Base-by-base conservation (phyloP, 1,284 basidiomycete genomes). In the Gomphus sp. region DNA sequence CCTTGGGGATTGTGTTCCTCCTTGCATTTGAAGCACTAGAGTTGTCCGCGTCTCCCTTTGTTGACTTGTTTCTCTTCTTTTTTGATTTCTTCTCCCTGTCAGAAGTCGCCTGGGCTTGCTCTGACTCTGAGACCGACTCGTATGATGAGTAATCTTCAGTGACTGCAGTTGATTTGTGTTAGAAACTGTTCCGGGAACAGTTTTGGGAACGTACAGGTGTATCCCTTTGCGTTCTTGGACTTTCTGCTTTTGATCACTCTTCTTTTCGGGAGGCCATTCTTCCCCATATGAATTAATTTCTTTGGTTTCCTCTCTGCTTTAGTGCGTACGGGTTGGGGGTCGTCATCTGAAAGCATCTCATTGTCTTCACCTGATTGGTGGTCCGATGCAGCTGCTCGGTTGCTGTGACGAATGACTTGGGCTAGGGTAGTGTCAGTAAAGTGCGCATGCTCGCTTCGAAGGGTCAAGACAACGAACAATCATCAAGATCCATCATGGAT, bases 141-240 rank as follows among this genome's bases (percentile, higher is more conserved):
- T 88, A 91, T 14, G 80, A 81, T 2, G 87, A 88, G 67, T 88
- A 87, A 66, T 91, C 89, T 66, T 88, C 84, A 36, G 79, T 85
- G 16, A 81, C 89, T 91, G 64, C 2, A 62, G 44, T 58, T 48
- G 22, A 41, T 14, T 16, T 25, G 44, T 56, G 59, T 58, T 18
- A 12, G 37, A 43, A 50, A 55, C 37, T 58, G 63, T 51, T 22
- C 58, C 41, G 11, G 8, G 2, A 22, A 45, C 10, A 48, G 4
- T 4, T 14, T n/a, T 36, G 31, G 25, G 7, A 28, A 70, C 80
- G 58, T 67, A 89, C 88, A 77, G 71, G 80, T 83, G 63, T 87
- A 90, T 6, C 88, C 87, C 68, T 87, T 85, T 0, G 74, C 79
- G 62, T 88, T 85, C 14, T 76, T 70, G 16, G 68, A 75, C 62